Percentiles rank a stretch among this genome's conserved stretches.
Conservation (phyloP, 2,329 filamentous ascomycete species). For the Pseudopyrenochaeta lycopersici region DNA sequence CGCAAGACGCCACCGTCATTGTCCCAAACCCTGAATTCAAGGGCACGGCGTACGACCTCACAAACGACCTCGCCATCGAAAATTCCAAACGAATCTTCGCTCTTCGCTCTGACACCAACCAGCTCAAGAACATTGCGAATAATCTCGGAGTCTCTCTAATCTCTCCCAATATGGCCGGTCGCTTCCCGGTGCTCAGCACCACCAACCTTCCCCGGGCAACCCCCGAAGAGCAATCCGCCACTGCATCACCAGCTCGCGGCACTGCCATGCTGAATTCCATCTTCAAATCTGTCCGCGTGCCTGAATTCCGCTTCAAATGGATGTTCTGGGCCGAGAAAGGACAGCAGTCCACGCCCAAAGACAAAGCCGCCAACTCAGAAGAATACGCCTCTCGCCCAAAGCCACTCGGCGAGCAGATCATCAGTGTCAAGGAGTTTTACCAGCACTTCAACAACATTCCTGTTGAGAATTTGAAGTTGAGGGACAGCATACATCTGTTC, state of each 20-base stretch:
- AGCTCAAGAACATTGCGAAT: constrained; percentile 8
- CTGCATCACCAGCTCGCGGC: constrained; percentile 76
- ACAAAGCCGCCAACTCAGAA: constrained; percentile 32
- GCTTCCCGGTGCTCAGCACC: constrained; percentile 48
- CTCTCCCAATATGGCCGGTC: constrained; percentile 37
- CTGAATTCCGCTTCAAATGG: constrained; percentile 62
- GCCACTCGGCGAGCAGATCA: constrained; percentile 53
- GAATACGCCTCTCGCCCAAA: constrained; percentile 58
- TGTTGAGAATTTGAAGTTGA: constrained; percentile 74
- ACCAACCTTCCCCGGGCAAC: constrained; percentile 66
- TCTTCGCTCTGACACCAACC: constrained; percentile 14
- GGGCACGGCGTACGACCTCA: constrained; percentile 17
- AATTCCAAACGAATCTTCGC: constrained; percentile 31
- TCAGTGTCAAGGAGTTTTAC: constrained; percentile 60
- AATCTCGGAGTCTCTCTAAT: constrained; percentile 5
- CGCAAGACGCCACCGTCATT: not conserved
- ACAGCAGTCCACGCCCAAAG: constrained; percentile 35
- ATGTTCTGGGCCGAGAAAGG: constrained; percentile 61
- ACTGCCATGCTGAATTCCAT: constrained; percentile 71
- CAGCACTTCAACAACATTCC: constrained; percentile 74
- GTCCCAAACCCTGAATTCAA: not conserved
- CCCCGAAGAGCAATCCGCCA: constrained; percentile 67
- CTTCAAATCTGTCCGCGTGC: constrained; percentile 57
- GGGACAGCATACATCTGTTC: constrained; percentile 76
- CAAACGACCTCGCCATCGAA: constrained; percentile 30